Percentiles rank a stretch among this genome's conserved stretches.
Conservation (phyloP, 2,329 filamentous ascomycete genomes). For the Berkeleyomyces rouxiae region DNA sequence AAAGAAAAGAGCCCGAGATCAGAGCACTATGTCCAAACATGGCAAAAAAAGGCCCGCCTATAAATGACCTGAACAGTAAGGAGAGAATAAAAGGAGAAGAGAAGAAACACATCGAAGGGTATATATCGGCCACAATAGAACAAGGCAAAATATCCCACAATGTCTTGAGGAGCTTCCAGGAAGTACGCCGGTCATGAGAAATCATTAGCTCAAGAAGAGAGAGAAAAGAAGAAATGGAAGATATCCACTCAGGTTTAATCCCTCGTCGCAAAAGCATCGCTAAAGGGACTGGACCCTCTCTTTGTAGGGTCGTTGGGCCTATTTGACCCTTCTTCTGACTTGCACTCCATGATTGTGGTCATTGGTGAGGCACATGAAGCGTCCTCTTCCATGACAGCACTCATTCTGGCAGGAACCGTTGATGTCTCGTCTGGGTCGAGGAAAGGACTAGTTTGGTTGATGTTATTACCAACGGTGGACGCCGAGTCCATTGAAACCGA, state of each 20-base stretch:
- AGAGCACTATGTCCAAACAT: background rate
- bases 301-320: slow-evolving; percentile 17
- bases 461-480: background rate
- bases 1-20: background rate
- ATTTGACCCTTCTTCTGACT: slow-evolving; percentile 20
- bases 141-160: background rate
- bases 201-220: background rate
- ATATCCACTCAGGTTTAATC: slow-evolving; percentile 21
- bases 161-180: background rate
- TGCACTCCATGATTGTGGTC: slow-evolving; percentile 16
- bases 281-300: slow-evolving; percentile 34
- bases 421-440: slow-evolving; percentile 32
- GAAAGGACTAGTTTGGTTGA: slow-evolving; percentile 31
- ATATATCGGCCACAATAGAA: background rate
- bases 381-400: slow-evolving; percentile 39
- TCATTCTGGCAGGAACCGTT: slow-evolving; percentile 30
- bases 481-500: background rate
- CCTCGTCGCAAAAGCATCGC: slow-evolving; percentile 40
- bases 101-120: background rate
- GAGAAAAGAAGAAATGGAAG: background rate
- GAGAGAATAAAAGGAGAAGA: slow-evolving; percentile 16
- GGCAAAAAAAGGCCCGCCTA: background rate
- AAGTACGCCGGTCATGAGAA: slow-evolving; percentile 1
- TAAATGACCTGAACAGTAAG: slow-evolving; percentile 6
- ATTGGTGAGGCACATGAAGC: slow-evolving; percentile 25